These are phyloP conservation scores for Chlamydomonas applanata DNA, from an alignment of 139 green algal genomes.

Conservation along the genomic window DNA sequence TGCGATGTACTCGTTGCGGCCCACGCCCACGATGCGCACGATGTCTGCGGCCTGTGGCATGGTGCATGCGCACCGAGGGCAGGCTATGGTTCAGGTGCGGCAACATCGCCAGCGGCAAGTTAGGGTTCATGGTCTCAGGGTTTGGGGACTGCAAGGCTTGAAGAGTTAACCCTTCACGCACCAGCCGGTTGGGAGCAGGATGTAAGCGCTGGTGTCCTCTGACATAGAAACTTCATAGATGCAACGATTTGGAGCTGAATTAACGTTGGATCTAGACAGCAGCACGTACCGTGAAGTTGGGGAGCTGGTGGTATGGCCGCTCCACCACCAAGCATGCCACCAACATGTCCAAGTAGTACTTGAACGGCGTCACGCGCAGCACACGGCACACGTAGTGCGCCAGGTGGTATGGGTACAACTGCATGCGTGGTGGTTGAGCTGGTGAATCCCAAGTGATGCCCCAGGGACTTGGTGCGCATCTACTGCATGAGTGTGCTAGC, in stretches of 20 bases:
- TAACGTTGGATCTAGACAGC: too few species aligned
- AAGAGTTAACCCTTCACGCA: too few species aligned
- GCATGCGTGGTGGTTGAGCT: slow-evolving; percentile 19
- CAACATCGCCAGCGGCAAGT: neutral
- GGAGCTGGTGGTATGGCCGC: slow-evolving; percentile 86
- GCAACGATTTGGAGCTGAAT: too few species aligned
- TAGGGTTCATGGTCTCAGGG: too few species aligned
- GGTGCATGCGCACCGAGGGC: neutral
- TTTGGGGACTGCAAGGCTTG: too few species aligned
- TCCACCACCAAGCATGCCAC: slow-evolving; percentile 72
- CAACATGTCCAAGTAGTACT: slow-evolving; percentile 83
- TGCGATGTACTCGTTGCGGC: slow-evolving; percentile 94
- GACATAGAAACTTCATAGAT: too few species aligned
- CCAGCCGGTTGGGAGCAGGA: neutral
- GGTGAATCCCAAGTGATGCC: too few species aligned
- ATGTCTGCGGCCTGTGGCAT: slow-evolving; percentile 78
- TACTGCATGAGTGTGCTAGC: too few species aligned
- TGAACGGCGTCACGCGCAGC: slow-evolving; percentile 83
- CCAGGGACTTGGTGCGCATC: too few species aligned
- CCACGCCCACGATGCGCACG: slow-evolving; percentile 78
- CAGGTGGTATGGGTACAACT: slow-evolving; percentile 92
- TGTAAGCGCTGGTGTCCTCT: neutral
- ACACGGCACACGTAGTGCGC: slow-evolving; percentile 80
- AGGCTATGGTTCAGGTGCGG: neutral
- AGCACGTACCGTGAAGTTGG: slow-evolving; percentile 96